These are phyloP conservation scores for Fraxinus ornus DNA, from an alignment of 305 asterid genomes.

Conservation along the genomic window DNA sequence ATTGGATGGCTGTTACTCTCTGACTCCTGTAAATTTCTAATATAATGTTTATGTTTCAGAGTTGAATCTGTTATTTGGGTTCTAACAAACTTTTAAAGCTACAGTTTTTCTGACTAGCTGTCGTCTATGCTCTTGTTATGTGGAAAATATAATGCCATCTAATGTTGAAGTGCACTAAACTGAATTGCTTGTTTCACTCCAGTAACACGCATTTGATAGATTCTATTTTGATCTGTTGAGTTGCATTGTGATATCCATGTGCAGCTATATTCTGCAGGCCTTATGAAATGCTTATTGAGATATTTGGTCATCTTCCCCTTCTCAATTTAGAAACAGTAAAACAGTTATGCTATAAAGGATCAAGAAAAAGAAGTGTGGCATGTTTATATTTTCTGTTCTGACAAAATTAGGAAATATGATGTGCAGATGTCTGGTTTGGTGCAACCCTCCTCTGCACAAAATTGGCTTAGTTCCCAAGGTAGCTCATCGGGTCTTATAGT, in stretches of 20 bases:
- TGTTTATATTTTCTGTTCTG: neutral
- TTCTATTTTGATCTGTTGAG: constrained; percentile 2
- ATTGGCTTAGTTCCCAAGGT: constrained; percentile 84
- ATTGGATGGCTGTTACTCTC: neutral
- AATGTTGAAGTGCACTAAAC: neutral
- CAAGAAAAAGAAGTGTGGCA: neutral
- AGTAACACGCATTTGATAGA: constrained; percentile 15
- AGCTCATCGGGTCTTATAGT: constrained; percentile 90
- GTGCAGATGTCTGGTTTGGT: constrained; percentile 1
- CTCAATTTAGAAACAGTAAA: constrained; percentile 5
- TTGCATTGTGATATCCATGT: neutral
- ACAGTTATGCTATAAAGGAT: neutral
- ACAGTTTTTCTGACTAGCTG: constrained; percentile 26
- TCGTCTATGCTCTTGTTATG: constrained; percentile 15
- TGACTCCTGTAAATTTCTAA: neutral
- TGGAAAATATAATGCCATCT: neutral
- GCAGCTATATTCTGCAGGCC: constrained; percentile 21
- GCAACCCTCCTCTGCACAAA: constrained; percentile 44
- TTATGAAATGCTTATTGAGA: constrained; percentile 14
- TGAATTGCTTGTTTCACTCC: neutral
- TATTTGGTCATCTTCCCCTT: constrained; percentile 14
- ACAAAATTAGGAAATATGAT: neutral
- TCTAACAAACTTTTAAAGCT: constrained; percentile 33
- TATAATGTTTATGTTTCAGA: constrained; percentile 9
- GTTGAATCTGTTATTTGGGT: constrained; percentile 2